A percentile compares a stretch with the other conserved stretches of the same genome.
Evolutionary conservation across 345 rosid species (phyloP).

Genomic region (Microthlaspi erraticum): DNA sequence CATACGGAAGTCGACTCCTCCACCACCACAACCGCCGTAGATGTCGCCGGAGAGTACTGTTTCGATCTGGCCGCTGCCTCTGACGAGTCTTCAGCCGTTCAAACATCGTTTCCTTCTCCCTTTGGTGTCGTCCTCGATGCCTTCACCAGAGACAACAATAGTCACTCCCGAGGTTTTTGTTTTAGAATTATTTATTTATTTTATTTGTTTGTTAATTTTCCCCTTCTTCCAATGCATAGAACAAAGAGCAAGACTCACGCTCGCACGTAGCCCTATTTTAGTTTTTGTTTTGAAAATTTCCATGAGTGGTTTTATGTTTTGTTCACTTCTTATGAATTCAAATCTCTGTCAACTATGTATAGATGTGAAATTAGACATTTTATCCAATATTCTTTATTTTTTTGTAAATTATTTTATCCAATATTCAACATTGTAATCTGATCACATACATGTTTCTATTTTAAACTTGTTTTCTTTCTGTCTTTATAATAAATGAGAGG

Average conservation of each 20-base stretch:
- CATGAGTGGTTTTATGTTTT: slow-evolving; percentile 25
- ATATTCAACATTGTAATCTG: background rate
- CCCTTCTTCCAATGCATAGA: slow-evolving; percentile 46
- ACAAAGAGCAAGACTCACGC: slow-evolving; percentile 47
- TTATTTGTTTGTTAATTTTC: background rate
- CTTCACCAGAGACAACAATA: slow-evolving; percentile 59
- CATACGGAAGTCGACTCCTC: slow-evolving; percentile 34
- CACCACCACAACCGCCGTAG: slow-evolving; percentile 50
- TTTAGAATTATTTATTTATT: background rate
- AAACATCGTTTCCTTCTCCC: slow-evolving; percentile 53
- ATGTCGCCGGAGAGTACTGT: slow-evolving; percentile 55
- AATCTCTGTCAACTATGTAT: background rate
- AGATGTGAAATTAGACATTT: background rate
- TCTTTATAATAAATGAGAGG: background rate
- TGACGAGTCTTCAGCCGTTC: slow-evolving; percentile 47
- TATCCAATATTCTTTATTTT: background rate
- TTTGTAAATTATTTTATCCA: no score
- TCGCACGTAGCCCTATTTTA: slow-evolving; percentile 25
- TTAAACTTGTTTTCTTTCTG: background rate
- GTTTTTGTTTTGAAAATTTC: slow-evolving; percentile 20
- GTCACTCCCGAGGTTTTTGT: slow-evolving; percentile 65
- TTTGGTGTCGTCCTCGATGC: slow-evolving; percentile 67
- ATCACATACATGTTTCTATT: background rate
- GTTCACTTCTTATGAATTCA: slow-evolving; percentile 5
- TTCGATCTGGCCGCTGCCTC: slow-evolving; percentile 52